Evolutionary conservation across 805 yeast genomes (phyloP), one percentile per base, ranked within the genome.

Genomic region (Candida nonsorbophila): DNA sequence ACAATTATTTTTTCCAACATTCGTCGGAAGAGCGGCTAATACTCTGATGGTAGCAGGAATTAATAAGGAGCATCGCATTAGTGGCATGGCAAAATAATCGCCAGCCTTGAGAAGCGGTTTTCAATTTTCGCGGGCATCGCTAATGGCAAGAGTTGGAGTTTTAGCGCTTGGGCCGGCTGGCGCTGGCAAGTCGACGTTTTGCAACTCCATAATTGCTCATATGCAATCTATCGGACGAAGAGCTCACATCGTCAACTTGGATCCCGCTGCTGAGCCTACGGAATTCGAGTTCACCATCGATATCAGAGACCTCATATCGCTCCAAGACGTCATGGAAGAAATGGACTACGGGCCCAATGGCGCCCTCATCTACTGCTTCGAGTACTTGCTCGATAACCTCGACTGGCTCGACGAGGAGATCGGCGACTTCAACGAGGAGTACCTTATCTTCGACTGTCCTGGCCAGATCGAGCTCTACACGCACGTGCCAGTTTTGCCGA

Each of bases 381-480:
- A 92, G 59, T 85, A 88, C 49, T 64, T 92, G 19, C 55, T 92
- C 49, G 77, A 88, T 24, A 92, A 92, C 49, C 53, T 92, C 37
- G 99, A 92, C 60, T 92, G 99, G 99, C 61, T 92, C 18, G 98
- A 90, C 45, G 97, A 90, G 45, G 95, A 90, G 50, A 82, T 92
- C 34, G 98, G 98, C 11, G 97, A 92, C 39, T 92, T 68, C 51
- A 88, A 84, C 44, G 97, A 92, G 49, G 98, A 92, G 47, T 90
- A 85, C 47, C 65, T 90, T 42, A 86, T 90, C 16, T 87, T 90
- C 53, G 97, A 90, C 53, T 88, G 97, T 56, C 97, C 97, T 0
- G 97, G 97, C 0, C 97, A 90, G 52, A 88, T 90, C 37, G 98
- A 90, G 55, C 67, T 90, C 14, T 90, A 90, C 50, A 86, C 94